Conservation (phyloP, 345 rosid genomes). For the Syzygium jambos region DNA sequence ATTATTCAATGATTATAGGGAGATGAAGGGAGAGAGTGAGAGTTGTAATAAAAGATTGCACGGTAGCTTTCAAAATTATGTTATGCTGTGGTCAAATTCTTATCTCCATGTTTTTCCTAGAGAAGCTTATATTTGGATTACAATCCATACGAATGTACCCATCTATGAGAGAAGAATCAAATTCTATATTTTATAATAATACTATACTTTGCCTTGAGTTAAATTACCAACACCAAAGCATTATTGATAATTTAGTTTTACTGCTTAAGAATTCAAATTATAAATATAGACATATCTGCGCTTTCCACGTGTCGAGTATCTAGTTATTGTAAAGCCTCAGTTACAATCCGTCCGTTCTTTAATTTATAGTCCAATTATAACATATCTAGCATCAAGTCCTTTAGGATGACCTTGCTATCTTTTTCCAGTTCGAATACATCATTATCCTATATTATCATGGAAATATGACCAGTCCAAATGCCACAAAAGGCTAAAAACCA, state of each 20-base stretch:
- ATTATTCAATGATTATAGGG: too few species aligned
- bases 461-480: neutral
- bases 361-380: neutral
- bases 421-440: neutral
- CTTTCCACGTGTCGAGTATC: neutral
- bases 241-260: neutral
- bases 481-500: neutral
- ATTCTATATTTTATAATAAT: too few species aligned
- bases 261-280: neutral
- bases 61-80: too few species aligned
- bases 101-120: too few species aligned
- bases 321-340: neutral
- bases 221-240: neutral
- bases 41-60: too few species aligned
- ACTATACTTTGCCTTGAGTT: too few species aligned
- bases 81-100: too few species aligned
- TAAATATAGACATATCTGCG: neutral
- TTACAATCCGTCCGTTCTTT: neutral
- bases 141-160: too few species aligned
- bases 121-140: too few species aligned
- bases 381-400: neutral
- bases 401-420: neutral
- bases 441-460: neutral
- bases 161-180: too few species aligned
- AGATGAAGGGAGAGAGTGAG: too few species aligned